Base-by-base conservation (phyloP, 139 green algal species). In the Micromonas pusilla region DNA sequence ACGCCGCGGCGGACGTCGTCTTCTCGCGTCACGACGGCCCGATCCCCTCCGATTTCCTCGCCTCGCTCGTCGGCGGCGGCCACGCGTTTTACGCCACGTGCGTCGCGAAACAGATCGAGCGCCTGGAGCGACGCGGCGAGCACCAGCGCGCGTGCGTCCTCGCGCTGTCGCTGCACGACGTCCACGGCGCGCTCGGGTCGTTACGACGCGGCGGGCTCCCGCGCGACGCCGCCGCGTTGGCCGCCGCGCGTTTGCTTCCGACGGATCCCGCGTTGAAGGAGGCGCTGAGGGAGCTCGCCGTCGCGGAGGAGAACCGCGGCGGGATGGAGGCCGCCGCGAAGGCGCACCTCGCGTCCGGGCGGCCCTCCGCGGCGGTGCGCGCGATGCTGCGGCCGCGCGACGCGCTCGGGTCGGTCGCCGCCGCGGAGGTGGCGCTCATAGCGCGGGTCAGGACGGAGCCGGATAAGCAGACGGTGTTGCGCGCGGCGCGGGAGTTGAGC, bases 241-340 rank as follows among this genome's bases (percentile, higher is more conserved):
- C 68, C 0, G 38, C 68, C 1, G 37, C 68, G 37, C 1, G 68
- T 26, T 36, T 75, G 16, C 68, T 34, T 13, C 37, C 37, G 19
- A 34, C 3, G 2, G 37, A 75, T 32, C 34, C 28, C 20, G 21
- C 53, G 1, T 26, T 60, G 6, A 23, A 62, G 5, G 68, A 60
- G 6, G 23, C 5, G n/a, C 23, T 21, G 5, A 34, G 37, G 20
- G 68, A 60, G 37, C 38, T 75, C 23, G 68, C 68, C 25, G 38
- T 36, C 1, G 37, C 38, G 5, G 68, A 75, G 53, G 68, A 75
- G 33, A 30, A 23, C 34, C 37, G 68, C 19, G 68, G 68, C 30
- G 68, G 37, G n/a, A 65, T 60, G 37, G 68, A 62, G 38, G 68
- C 68, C 20, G 68, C 68, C 20, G 68, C 68, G 25, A 75, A 75